These are phyloP conservation scores for Thermothielavioides terrestris DNA, from an alignment of 495 filamentous ascomycete species.

Conservation along the genomic window DNA sequence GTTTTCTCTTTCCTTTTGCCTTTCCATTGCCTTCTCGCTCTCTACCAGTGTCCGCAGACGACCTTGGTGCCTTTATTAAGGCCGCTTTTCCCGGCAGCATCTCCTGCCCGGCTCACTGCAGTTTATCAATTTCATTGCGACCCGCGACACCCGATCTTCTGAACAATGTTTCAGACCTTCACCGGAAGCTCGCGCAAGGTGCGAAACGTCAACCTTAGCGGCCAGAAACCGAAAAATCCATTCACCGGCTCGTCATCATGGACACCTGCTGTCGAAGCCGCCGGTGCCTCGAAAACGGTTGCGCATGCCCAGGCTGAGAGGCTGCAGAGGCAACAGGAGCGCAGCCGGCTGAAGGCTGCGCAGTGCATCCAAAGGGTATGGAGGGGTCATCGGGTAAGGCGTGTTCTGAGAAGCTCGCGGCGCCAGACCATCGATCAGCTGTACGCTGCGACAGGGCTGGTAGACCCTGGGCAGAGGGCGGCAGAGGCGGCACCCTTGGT, in stretches of 20 bases:
- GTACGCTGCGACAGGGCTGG: conserved; percentile 16
- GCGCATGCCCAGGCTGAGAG: conserved; percentile 82
- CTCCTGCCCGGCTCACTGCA: too few relatives aligned
- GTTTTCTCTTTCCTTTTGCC: not conserved
- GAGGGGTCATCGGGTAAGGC: conserved; percentile 66
- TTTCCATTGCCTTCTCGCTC: too few relatives aligned
- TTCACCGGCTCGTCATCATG: conserved; percentile 52
- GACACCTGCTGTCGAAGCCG: conserved; percentile 32
- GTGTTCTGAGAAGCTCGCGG: conserved; percentile 46
- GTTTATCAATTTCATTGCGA: too few relatives aligned
- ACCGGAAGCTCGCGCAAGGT: conserved; percentile 76
- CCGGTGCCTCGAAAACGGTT: conserved; percentile 65
- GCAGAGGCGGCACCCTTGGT: conserved; percentile 28
- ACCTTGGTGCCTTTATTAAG: too few relatives aligned
- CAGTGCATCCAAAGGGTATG: conserved; percentile 71
- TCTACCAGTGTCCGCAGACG: too few relatives aligned
- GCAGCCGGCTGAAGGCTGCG: conserved; percentile 66
- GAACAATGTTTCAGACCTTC: conserved; percentile 81
- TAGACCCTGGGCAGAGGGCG: conserved; percentile 18
- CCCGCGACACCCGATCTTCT: not conserved
- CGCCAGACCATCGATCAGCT: conserved; percentile 60
- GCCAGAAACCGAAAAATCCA: conserved; percentile 62
- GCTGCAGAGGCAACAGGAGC: conserved; percentile 67
- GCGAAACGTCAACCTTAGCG: conserved; percentile 90
- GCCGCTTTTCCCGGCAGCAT: too few relatives aligned